A percentile compares a stretch with the other conserved stretches of the same genome.
Conservation (phyloP, 139 green algal species). For the Haematococcus lacustris region DNA sequence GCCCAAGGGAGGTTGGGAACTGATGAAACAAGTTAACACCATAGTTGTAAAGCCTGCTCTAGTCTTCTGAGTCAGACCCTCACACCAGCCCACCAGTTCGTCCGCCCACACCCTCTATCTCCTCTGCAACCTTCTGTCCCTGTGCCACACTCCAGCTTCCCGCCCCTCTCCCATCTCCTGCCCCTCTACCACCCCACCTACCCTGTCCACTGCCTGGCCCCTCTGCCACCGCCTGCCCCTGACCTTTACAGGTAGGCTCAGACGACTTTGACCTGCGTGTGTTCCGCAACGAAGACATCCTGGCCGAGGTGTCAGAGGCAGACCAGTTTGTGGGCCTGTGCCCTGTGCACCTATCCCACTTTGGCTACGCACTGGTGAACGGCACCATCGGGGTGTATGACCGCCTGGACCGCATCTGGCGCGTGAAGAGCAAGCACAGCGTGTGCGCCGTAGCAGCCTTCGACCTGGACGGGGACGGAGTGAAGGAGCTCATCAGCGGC, state of each 20-base stretch:
- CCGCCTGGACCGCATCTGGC: conserved; percentile 47
- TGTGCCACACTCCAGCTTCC: no score
- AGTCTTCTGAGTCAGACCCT: no score
- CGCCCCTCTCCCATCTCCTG: no score
- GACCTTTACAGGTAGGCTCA: conserved; percentile 43
- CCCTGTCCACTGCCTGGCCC: no score
- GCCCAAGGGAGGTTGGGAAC: no score
- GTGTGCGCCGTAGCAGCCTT: conserved; percentile 38
- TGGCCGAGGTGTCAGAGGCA: conserved; percentile 53
- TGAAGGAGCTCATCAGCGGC: conserved; percentile 58
- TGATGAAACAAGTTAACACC: no score
- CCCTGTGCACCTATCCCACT: conserved; percentile 25
- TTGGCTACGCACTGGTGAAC: conserved; percentile 63
- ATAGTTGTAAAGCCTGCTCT: no score
- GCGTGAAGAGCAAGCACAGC: conserved; percentile 65
- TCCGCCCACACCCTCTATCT: no score
- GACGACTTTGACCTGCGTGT: conserved; percentile 64
- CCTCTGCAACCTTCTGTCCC: no score
- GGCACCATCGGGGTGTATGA: conserved; percentile 67
- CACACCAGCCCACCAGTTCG: no score
- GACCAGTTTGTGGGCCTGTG: conserved; percentile 45
- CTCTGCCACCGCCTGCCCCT: no score
- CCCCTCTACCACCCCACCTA: no score
- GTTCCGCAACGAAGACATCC: conserved; percentile 50
- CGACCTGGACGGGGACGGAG: conserved; percentile 59